Conservation (phyloP, 2,329 filamentous ascomycete genomes). For the Neofusicoccum ribis region DNA sequence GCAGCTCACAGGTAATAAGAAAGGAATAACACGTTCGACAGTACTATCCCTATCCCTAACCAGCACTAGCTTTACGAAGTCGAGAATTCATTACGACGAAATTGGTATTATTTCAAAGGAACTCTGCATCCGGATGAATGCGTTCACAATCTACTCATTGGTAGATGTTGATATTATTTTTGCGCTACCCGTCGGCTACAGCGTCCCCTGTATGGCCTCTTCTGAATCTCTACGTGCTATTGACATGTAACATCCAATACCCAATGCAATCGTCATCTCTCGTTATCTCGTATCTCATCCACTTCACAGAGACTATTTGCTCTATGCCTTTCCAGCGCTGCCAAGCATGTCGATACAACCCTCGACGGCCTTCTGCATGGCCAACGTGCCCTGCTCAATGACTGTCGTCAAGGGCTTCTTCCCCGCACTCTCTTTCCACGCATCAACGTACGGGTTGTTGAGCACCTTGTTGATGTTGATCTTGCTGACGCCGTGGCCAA, state of each 20-base stretch:
- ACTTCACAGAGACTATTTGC: too few relatives aligned
- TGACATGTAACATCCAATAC: background rate
- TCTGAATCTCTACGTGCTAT: background rate
- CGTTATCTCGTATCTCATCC: background rate
- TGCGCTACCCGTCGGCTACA: too few relatives aligned
- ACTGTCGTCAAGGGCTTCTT: constrained; percentile 54
- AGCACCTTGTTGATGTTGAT: constrained; percentile 63
- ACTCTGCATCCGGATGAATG: too few relatives aligned
- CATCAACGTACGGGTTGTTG: constrained; percentile 51
- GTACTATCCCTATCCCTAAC: background rate
- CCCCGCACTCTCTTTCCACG: constrained; percentile 52
- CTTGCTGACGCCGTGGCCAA: constrained; percentile 56
- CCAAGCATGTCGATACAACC: constrained; percentile 56
- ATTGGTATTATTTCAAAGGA: too few relatives aligned
- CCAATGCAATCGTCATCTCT: background rate
- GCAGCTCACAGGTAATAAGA: too few relatives aligned
- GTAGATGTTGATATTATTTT: too few relatives aligned
- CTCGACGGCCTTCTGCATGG: constrained; percentile 59
- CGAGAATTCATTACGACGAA: too few relatives aligned
- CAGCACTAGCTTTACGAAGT: too few relatives aligned
- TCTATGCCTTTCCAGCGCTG: constrained; percentile 35
- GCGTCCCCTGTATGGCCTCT: background rate
- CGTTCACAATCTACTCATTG: too few relatives aligned
- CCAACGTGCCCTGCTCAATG: constrained; percentile 56
- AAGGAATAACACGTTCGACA: too few relatives aligned